These are phyloP conservation scores for Ochromonas danica DNA, from an alignment of 108 stramenopile genomes.

Conservation along the genomic window DNA sequence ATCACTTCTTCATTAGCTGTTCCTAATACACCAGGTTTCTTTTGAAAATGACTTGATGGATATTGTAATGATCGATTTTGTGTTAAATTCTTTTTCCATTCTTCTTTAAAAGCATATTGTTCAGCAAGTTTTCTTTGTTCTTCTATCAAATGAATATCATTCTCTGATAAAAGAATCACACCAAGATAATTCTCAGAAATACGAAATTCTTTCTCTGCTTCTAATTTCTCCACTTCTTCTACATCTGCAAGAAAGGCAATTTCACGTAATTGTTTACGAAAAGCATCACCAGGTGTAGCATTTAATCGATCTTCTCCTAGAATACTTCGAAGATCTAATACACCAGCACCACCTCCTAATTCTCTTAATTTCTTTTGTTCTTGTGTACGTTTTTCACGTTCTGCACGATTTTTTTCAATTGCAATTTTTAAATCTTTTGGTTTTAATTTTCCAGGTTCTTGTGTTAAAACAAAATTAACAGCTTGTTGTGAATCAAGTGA, in stretches of 20 bases:
- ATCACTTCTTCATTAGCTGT: neutral
- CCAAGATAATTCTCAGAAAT: constrained; percentile 49
- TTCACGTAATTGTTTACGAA: constrained; percentile 49
- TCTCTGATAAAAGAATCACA: constrained; percentile 37
- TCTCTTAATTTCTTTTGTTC: constrained; percentile 48
- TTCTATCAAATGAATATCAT: constrained; percentile 34
- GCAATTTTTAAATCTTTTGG: constrained; percentile 61
- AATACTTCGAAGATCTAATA: constrained; percentile 10
- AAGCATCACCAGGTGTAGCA: neutral
- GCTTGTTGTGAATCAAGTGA: constrained; percentile 42
- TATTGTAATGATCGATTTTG: neutral
- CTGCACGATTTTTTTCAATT: constrained; percentile 48
- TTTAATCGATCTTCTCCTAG: constrained; percentile 1
- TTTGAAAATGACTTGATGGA: neutral
- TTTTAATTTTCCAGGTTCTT: constrained; percentile 55
- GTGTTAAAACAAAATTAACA: constrained; percentile 58
- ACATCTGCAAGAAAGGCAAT: constrained; percentile 58
- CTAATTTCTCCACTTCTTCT: constrained; percentile 45
- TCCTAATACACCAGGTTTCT: too few relatives aligned
- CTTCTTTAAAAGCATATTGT: neutral
- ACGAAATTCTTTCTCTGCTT: constrained; percentile 52
- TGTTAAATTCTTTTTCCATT: constrained; percentile 2
- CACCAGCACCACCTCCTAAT: neutral
- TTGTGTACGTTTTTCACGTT: constrained; percentile 36
- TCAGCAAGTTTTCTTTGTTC: neutral